phyloP scores from a whole-genome alignment of 2,329 filamentous ascomycete species.

The Juglanconis oblonga region DNA sequence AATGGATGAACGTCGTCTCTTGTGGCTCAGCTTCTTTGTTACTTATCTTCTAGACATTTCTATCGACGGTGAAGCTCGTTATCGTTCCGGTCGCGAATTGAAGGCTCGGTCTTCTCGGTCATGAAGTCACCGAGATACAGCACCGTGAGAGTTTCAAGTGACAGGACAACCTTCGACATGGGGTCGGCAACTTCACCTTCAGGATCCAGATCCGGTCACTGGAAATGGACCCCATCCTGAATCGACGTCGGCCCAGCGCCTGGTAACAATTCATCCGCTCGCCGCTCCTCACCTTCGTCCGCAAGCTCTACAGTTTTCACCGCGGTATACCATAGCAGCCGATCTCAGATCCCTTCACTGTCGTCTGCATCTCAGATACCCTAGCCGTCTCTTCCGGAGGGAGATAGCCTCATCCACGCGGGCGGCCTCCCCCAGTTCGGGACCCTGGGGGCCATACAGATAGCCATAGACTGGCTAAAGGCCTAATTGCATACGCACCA shows the following conservation, averaged over 20 bases:
- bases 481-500: conserved; percentile 29
- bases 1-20: not conserved
- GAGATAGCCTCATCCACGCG: conserved; percentile 38
- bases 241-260: not conserved
- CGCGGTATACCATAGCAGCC: not conserved
- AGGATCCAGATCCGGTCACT: not conserved
- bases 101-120: no score
- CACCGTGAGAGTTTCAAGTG: no score
- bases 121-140: no score
- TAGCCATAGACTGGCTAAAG: conserved; percentile 24
- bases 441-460: conserved; percentile 37
- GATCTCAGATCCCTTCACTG: not conserved
- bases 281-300: not conserved
- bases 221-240: not conserved
- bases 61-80: not conserved
- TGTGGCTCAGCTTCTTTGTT: not conserved
- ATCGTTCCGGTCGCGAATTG: not conserved
- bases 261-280: not conserved
- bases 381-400: not conserved
- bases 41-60: not conserved
- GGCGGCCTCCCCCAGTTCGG: conserved; percentile 47
- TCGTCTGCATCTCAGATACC: no score
- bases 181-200: not conserved
- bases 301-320: not conserved
- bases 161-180: not conserved